These are phyloP conservation scores for Wickerhamomyces chaumierensis DNA, from an alignment of 805 yeast genomes.

Conservation along the genomic window DNA sequence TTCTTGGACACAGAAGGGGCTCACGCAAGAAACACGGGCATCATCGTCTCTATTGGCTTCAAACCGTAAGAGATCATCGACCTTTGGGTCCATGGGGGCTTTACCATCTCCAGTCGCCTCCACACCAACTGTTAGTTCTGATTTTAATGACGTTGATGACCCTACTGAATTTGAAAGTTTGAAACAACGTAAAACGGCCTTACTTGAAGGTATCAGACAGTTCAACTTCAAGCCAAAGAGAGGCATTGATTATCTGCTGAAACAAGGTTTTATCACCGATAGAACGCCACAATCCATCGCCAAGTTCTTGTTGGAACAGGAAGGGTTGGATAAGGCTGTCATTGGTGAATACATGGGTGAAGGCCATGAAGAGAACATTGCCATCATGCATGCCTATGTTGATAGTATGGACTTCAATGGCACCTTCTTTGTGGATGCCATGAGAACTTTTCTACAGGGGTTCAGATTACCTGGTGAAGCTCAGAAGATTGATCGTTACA, in stretches of 20 bases:
- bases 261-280: conserved; percentile 49
- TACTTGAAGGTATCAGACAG: conserved; percentile 64
- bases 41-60: conserved; percentile 7
- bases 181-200: conserved; percentile 73
- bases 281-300: conserved; percentile 65
- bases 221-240: conserved; percentile 81
- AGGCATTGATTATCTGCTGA: conserved; percentile 57
- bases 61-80: conserved; percentile 18
- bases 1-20: conserved; percentile 75
- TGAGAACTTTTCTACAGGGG: conserved; percentile 72
- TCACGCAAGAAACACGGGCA: conserved; percentile 20
- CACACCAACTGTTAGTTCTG: conserved; percentile 2
- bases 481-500: conserved; percentile 91
- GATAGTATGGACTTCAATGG: conserved; percentile 72
- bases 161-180: conserved; percentile 77
- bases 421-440: conserved; percentile 69
- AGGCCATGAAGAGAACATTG: conserved; percentile 65
- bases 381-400: conserved; percentile 88
- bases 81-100: conserved; percentile 18
- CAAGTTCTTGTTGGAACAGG: conserved; percentile 56
- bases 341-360: conserved; percentile 92
- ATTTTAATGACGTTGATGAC: conserved; percentile 39
- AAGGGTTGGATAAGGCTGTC: conserved; percentile 69
- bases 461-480: conserved; percentile 97
- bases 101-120: conserved; percentile 3